A percentile compares a stretch with the other conserved stretches of the same genome.
Conservation (phyloP, 768 basidiomycete genomes). For the Candolleomyces aberdarensis region DNA sequence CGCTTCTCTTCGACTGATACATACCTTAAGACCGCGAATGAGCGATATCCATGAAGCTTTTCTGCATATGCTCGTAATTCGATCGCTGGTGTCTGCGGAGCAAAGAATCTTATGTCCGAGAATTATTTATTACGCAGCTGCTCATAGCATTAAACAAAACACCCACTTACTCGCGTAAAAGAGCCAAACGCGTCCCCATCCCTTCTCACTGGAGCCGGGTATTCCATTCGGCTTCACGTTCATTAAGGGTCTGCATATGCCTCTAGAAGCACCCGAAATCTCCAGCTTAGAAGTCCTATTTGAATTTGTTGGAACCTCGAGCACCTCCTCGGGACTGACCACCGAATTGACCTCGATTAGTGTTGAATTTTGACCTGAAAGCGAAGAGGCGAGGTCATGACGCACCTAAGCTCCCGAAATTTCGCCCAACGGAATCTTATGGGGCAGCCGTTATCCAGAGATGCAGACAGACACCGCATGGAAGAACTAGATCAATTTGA, state of each 20-base stretch:
- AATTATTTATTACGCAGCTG: no score
- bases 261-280: not conserved
- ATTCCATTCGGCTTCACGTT: slow-evolving; percentile 1
- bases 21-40: not conserved
- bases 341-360: not conserved
- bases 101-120: no score
- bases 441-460: not conserved
- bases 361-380: not conserved
- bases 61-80: no score
- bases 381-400: not conserved
- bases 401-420: slow-evolving; percentile 2
- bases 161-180: no score
- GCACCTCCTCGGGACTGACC: not conserved
- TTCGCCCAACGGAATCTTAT: not conserved
- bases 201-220: not conserved
- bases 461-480: not conserved
- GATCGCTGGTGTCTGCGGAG: no score
- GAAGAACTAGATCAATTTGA: slow-evolving; percentile 1
- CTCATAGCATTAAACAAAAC: no score
- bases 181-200: not conserved
- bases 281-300: not conserved
- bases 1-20: slow-evolving; percentile 10
- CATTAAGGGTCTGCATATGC: not conserved
- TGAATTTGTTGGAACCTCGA: not conserved
- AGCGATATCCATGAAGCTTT: no score